A percentile compares a stretch with the other conserved stretches of the same genome.
These are phyloP conservation scores for Yamadazyma laniorum DNA, from an alignment of 805 yeast genomes.

Conservation along the genomic window DNA sequence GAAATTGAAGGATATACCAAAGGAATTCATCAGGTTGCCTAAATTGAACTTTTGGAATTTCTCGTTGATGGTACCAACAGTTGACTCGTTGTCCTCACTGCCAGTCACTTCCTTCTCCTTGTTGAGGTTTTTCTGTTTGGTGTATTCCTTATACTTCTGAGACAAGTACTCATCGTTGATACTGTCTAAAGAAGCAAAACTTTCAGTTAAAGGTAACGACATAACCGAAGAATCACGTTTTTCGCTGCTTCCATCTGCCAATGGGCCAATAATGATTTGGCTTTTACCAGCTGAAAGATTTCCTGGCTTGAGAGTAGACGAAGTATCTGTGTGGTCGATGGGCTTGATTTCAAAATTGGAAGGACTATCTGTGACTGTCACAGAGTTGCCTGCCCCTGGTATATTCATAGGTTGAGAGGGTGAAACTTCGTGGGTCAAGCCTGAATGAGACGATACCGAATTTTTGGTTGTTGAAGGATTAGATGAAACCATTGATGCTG, in stretches of 20 bases:
- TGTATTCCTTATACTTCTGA: constrained; percentile 34
- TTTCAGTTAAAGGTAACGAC: constrained; percentile 65
- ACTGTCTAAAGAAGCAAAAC: constrained; percentile 77
- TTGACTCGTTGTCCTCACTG: background rate
- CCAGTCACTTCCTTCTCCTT: constrained; percentile 2
- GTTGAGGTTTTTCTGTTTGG: constrained; percentile 15
- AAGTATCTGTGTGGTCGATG: background rate
- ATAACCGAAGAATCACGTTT: constrained; percentile 63
- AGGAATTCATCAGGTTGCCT: constrained; percentile 35
- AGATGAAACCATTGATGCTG: constrained; percentile 12
- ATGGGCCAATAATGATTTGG: constrained; percentile 34
- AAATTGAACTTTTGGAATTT: constrained; percentile 37
- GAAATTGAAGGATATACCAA: constrained; percentile 15
- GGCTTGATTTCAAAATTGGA: background rate
- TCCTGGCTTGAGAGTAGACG: background rate
- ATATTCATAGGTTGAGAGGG: constrained; percentile 13
- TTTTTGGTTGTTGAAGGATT: constrained; percentile 17
- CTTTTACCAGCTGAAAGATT: constrained; percentile 2
- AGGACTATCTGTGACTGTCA: background rate
- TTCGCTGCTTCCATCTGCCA: constrained; percentile 21
- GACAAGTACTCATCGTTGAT: constrained; percentile 56
- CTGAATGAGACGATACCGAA: constrained; percentile 13
- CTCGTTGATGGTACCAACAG: constrained; percentile 23
- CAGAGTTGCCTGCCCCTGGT: constrained; percentile 1
- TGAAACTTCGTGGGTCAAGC: constrained; percentile 3